phyloP scores from a whole-genome alignment of 805 yeast species.

The Zygoascus bituminiphila region DNA sequence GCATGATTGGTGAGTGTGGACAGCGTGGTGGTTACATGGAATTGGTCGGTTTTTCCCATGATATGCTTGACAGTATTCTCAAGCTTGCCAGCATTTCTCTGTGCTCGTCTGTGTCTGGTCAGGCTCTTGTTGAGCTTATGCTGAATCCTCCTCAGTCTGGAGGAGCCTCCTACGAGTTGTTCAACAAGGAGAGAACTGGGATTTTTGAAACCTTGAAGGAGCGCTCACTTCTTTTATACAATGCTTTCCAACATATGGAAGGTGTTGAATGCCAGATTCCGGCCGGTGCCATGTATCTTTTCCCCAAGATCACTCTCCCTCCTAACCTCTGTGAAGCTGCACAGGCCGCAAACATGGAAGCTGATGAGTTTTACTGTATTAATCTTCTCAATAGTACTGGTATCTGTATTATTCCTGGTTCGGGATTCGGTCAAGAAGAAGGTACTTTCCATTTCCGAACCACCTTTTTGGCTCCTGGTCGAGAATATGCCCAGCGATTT shows the following conservation, averaged over 20 bases:
- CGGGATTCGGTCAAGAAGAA: constrained; percentile 89
- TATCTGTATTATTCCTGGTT: constrained; percentile 95
- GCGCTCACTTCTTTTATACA: constrained; percentile 57
- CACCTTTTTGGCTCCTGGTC: constrained; percentile 93
- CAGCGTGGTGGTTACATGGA: constrained; percentile 99
- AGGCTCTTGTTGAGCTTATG: constrained; percentile 88
- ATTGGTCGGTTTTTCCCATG: constrained; percentile 66
- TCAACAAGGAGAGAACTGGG: constrained; percentile 49
- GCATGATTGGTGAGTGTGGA: constrained; percentile 97
- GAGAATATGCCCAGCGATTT: constrained; percentile 79
- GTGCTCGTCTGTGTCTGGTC: constrained; percentile 94
- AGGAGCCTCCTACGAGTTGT: constrained; percentile 63
- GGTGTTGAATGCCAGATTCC: constrained; percentile 85
- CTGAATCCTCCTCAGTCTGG: constrained; percentile 81
- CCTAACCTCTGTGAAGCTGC: constrained; percentile 59
- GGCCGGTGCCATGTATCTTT: constrained; percentile 95
- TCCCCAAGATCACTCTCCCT: constrained; percentile 69
- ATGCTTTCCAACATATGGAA: constrained; percentile 68
- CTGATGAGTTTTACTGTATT: constrained; percentile 87
- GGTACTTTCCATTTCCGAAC: constrained; percentile 93
- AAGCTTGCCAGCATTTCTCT: constrained; percentile 86
- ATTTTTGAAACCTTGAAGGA: constrained; percentile 55
- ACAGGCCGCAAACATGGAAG: constrained; percentile 40
- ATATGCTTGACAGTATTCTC: constrained; percentile 60
- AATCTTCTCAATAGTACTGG: constrained; percentile 81